phyloP scores from a whole-genome alignment of 2,329 filamentous ascomycete species.

The Colletotrichum eremochloae region DNA sequence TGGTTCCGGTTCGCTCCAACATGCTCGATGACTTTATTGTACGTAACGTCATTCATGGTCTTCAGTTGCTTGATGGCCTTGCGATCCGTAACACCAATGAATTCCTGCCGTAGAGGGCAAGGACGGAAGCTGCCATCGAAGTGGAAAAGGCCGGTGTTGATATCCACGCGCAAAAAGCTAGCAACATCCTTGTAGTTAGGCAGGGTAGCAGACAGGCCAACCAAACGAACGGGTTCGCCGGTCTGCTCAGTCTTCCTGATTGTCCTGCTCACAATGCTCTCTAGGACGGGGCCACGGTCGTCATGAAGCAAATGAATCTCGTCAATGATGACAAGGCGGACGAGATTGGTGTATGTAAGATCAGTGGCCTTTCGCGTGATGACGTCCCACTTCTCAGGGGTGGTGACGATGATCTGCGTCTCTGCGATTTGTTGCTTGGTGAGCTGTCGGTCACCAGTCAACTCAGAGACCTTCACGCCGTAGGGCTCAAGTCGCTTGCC shows the following conservation, averaged over 20 bases:
- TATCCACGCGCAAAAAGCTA: constrained; percentile 92
- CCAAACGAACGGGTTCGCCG: constrained; percentile 89
- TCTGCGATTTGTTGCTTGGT: constrained; percentile 99
- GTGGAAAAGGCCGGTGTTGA: constrained; percentile 89
- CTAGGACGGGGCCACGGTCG: constrained; percentile 94
- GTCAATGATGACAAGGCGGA: constrained; percentile 95
- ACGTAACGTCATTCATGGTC: constrained; percentile 99
- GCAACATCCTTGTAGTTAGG: constrained; percentile 98
- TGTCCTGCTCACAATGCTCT: constrained; percentile 95
- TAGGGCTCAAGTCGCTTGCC: constrained; percentile 91
- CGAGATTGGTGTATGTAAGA: constrained; percentile 96
- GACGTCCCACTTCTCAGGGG: constrained; percentile 99
- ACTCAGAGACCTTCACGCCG: constrained; percentile 92
- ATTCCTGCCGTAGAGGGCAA: constrained; percentile 95
- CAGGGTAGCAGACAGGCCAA: constrained; percentile 93
- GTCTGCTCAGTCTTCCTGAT: constrained; percentile 95
- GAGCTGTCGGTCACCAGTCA: constrained; percentile 97
- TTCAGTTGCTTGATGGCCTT: constrained; percentile 99
- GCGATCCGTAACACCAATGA: constrained; percentile 96
- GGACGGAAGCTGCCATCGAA: constrained; percentile 96
- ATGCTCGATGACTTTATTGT: constrained; percentile 96
- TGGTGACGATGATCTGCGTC: constrained; percentile 98
- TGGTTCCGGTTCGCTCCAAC: constrained; percentile 94
- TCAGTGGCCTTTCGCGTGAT: constrained; percentile 98
- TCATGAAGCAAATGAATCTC: constrained; percentile 98